Percentiles rank a stretch among this genome's conserved stretches.
phyloP scores from a whole-genome alignment of 805 yeast species.

The Nakazawaea siamensis region DNA sequence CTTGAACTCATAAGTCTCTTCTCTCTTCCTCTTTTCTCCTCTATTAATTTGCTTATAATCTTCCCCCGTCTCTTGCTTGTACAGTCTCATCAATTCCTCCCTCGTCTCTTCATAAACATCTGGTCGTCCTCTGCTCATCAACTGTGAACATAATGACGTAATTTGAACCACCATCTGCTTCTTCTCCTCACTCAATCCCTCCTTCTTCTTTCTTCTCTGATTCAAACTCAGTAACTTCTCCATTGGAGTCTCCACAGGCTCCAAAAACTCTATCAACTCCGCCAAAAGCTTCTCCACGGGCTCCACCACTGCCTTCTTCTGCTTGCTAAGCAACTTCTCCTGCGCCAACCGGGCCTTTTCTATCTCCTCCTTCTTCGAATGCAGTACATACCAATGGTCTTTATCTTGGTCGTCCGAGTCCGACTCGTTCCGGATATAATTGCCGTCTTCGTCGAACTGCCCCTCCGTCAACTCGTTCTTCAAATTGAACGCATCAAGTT shows the following conservation, averaged over 20 bases:
- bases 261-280: slow-evolving; percentile 33
- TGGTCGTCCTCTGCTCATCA: slow-evolving; percentile 31
- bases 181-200: slow-evolving; percentile 8
- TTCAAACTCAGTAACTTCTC: slow-evolving; percentile 42
- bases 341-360: slow-evolving; percentile 18
- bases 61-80: slow-evolving; percentile 33
- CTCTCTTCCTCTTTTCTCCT: slow-evolving; percentile 17
- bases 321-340: slow-evolving; percentile 19
- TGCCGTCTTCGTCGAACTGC: slow-evolving; percentile 51
- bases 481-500: slow-evolving; percentile 57
- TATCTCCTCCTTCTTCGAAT: slow-evolving; percentile 16
- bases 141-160: slow-evolving; percentile 39
- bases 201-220: slow-evolving; percentile 8
- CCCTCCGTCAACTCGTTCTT: slow-evolving; percentile 52
- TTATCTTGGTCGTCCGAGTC: slow-evolving; percentile 22
- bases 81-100: slow-evolving; percentile 46
- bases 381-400: slow-evolving; percentile 23
- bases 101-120: slow-evolving; percentile 45
- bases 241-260: slow-evolving; percentile 52
- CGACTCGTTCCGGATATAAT: slow-evolving; percentile 36
- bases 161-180: slow-evolving; percentile 25
- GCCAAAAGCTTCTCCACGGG: slow-evolving; percentile 17
- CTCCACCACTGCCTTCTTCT: slow-evolving; percentile 16
- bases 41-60: slow-evolving; percentile 15
- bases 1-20: slow-evolving; percentile 34